A percentile compares a stretch with the other conserved stretches of the same genome.
These are phyloP conservation scores for Fusarium robinianum DNA, from an alignment of 2,329 filamentous ascomycete genomes.

Conservation along the genomic window DNA sequence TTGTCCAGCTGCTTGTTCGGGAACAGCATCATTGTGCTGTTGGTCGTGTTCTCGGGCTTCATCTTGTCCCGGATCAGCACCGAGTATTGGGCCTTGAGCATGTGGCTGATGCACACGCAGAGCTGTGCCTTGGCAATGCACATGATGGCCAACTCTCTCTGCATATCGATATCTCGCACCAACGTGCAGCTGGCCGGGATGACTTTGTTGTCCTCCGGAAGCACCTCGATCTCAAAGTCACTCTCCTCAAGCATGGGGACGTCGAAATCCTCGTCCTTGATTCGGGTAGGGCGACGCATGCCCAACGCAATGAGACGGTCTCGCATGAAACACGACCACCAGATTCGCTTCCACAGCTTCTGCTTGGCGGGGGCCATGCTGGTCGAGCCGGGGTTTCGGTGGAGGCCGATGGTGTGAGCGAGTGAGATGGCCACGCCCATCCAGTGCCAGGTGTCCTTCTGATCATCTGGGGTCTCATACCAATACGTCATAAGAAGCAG, in stretches of 20 bases:
- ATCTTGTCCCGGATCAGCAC: conserved; percentile 84
- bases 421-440: conserved; percentile 95
- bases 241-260: conserved; percentile 84
- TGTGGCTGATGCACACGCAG: conserved; percentile 85
- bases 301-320: conserved; percentile 90
- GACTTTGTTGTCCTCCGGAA: conserved; percentile 69
- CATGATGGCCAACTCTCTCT: conserved; percentile 80
- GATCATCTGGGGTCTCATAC: conserved; percentile 96
- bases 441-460: conserved; percentile 99
- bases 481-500: conserved; percentile 94
- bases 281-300: conserved; percentile 89
- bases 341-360: conserved; percentile 90
- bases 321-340: conserved; percentile 98
- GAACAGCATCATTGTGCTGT: conserved; percentile 83
- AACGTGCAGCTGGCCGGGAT: conserved; percentile 72
- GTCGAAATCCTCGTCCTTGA: conserved; percentile 92
- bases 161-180: conserved; percentile 71
- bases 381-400: conserved; percentile 79
- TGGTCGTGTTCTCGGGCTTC: conserved; percentile 75
- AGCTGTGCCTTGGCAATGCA: conserved; percentile 91
- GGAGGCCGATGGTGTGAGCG: conserved; percentile 89
- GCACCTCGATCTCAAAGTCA: conserved; percentile 78
- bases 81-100: conserved; percentile 89
- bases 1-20: conserved; percentile 88
- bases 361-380: conserved; percentile 75